Conservation (phyloP, 108 stramenopile species). For the Cyclostephanos invisitatus region DNA sequence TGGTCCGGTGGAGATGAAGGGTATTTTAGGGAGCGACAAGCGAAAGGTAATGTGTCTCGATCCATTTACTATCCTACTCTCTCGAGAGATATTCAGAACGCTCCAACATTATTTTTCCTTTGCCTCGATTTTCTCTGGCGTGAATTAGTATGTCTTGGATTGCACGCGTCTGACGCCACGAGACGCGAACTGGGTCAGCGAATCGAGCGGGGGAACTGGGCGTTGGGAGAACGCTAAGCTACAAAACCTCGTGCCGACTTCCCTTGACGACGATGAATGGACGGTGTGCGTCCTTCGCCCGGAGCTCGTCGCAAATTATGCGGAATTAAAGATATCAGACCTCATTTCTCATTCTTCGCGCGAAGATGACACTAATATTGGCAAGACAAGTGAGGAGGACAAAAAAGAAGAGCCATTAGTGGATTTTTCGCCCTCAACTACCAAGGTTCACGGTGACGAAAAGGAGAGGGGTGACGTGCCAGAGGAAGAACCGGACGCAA, state of each 20-base stretch:
- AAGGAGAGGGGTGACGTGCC: conserved; percentile 16
- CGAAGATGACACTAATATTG: conserved; percentile 33
- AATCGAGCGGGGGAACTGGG: conserved; percentile 75
- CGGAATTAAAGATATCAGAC: conserved; percentile 57
- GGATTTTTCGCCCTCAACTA: conserved; percentile 7
- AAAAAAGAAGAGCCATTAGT: conserved; percentile 28
- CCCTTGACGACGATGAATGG: conserved; percentile 79
- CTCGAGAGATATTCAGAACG: no score
- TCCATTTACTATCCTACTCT: no score
- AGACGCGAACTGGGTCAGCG: conserved; percentile 93
- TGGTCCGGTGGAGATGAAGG: conserved; percentile 91
- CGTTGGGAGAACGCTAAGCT: conserved; percentile 56
- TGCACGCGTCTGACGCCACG: conserved; percentile 90
- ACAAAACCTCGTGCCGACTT: conserved; percentile 19
- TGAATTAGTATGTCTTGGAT: conserved; percentile 94
- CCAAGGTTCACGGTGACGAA: conserved; percentile 18
- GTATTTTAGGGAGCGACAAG: conserved; percentile 90
- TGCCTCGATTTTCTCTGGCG: no score
- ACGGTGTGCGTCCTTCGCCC: conserved; percentile 77
- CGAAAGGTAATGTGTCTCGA: no score
- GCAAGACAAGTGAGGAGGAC: conserved; percentile 22
- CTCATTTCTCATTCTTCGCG: conserved; percentile 39
- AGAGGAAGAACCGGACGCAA: conserved; percentile 6
- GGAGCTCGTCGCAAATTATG: conserved; percentile 77
- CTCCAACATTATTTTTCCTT: no score